Evolutionary conservation across 1,284 basidiomycete species (phyloP), one percentile per base, ranked within the genome.

Genomic region (Ceratobasidium sp.): DNA sequence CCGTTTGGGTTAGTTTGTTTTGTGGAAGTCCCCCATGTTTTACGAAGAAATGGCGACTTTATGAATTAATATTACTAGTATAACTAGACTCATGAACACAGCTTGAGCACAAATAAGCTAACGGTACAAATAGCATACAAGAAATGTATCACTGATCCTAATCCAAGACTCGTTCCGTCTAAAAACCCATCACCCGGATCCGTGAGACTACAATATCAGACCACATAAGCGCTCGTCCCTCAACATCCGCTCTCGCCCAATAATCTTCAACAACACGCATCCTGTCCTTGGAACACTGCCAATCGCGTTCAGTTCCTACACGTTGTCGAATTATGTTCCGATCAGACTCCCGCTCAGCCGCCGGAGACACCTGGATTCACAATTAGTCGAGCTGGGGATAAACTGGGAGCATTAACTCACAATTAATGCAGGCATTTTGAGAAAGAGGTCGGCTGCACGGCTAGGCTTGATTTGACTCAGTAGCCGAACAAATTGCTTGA

Each of bases 381-480:
- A 27, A 52, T 40, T 52, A 10, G 49, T 52, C 2, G 13, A 25
- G 13, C 43, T 40, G n/a, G 29, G 25, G 15, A 31, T 8, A 8
- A 40, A 8, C 17, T 17, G 8, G 8, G 38, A 8, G 8, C 52
- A 31, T 12, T 13, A 17, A 25, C 62, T 54, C 25, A 65, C 62
- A 20, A 43, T 25, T 13, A 54, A 31, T 38, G 53, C 43, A 29
- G 49, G 62, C 38, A 65, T 10, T 8, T 42, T 52, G 12, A 65
- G 22, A n/a, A 65, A 65, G 4, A 15, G 8, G 27, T 43, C 62
- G n/a, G 62, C 49, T 7, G 50, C 43, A 13, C 62, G 62, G 2
- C 62, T 50, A 34, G 62, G 50, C 22, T 65, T 65, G 6, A 49
- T 54, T 3, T 50, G 38, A 25, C 43, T 38, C 35, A 65, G 7